Conservation (phyloP, 305 asterid species). For the Caryopteris hybrid region DNA sequence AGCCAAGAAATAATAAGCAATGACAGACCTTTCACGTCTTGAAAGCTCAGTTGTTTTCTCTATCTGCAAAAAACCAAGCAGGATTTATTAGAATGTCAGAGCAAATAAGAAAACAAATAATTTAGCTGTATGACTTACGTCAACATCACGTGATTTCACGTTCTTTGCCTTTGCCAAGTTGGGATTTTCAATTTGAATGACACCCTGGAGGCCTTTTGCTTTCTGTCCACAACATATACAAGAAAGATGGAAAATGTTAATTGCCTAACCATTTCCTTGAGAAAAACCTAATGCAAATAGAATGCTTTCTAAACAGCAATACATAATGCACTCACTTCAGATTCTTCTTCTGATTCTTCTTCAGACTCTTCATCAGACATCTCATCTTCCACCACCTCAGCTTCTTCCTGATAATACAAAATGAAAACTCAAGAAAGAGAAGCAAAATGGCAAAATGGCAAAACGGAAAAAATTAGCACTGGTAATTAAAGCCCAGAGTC, state of each 20-base stretch:
- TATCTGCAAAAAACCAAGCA: slow-evolving; percentile 45
- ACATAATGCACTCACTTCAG: slow-evolving; percentile 39
- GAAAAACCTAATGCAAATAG: no score
- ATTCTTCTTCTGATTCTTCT: slow-evolving; percentile 65
- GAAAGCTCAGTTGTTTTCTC: slow-evolving; percentile 97
- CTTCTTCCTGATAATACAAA: slow-evolving; percentile 55
- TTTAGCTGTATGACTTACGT: slow-evolving; percentile 46
- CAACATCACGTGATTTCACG: slow-evolving; percentile 82
- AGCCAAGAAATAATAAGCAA: not conserved
- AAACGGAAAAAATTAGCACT: not conserved
- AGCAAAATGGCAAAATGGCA: no score
- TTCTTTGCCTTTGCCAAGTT: slow-evolving; percentile 76
- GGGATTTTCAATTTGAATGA: slow-evolving; percentile 84
- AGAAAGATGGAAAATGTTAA: not conserved
- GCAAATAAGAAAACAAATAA: not conserved
- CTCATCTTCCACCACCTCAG: slow-evolving; percentile 56
- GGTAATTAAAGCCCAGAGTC: not conserved
- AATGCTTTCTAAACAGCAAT: not conserved
- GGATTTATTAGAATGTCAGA: not conserved
- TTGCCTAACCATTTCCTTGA: no score
- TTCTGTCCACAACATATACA: slow-evolving; percentile 53
- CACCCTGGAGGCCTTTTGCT: slow-evolving; percentile 74
- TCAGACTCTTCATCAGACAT: slow-evolving; percentile 62
- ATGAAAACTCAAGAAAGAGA: not conserved
- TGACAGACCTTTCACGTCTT: slow-evolving; percentile 90